Evolutionary conservation across 768 basidiomycete species (phyloP), one percentile per base, ranked within the genome.

Genomic region (Calvatia gigantea): DNA sequence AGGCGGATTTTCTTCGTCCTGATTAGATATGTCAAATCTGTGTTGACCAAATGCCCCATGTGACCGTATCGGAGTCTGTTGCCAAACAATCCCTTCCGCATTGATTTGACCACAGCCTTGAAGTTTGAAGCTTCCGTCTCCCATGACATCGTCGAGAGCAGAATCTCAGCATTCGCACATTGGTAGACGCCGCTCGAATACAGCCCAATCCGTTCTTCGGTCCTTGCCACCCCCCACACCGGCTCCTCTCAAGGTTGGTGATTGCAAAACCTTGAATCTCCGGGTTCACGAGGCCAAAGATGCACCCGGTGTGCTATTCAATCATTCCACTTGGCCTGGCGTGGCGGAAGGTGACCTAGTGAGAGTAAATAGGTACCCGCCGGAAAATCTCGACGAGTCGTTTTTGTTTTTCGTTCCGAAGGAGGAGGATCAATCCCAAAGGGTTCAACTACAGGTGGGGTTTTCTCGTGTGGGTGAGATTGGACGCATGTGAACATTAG

Each of bases 241-340:
- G n/a, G 60, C 67, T 15, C 82, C 84, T 0, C 71, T 91, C 14
- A 77, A 78, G 64, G 62, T 81, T 19, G 89, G 89, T 12, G 88
- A 88, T 59, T 75, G 70, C 4, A 85, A 82, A 61, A 70, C 77
- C 2, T 71, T 91, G 44, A 87, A 83, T 33, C 75, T 78, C 11
- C 91, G 90, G 89, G 87, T 91, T 3, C 85, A 89, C 63, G 86
- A 89, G 54, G 57, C 76, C 32, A 86, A 83, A 63, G 83, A 86
- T 50, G 78, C 81, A 0, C 66, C 76, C 6, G 69, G 70, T 15
- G 84, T 90, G 52, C 73, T 84, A 15, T 78, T 94, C 66, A 91
- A 92, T 60, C 86, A 85, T 41, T 73, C 82, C 9, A 82, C 76
- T 66, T 91, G 88, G 86, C 87, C 88, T 5, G 91, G 91, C 2